A percentile compares a stretch with the other conserved stretches of the same genome.
These are phyloP conservation scores for Thraustotheca clavata DNA, from an alignment of 352 stramenopile genomes.

Conservation along the genomic window DNA sequence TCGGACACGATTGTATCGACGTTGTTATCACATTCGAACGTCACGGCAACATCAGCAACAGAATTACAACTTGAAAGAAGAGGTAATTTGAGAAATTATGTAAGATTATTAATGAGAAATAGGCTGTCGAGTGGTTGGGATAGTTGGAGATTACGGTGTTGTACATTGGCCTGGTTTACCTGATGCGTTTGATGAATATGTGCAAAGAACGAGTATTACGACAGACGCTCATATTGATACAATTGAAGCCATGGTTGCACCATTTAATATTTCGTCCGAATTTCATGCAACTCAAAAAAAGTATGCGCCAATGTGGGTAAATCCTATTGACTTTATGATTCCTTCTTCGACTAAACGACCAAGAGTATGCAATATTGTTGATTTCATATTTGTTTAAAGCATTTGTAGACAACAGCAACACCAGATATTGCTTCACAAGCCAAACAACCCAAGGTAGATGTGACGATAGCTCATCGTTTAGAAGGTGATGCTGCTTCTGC, in stretches of 20 bases:
- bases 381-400: neutral
- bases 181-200: conserved; percentile 16
- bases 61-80: neutral
- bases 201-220: neutral
- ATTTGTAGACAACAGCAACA: neutral
- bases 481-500: conserved; percentile 5
- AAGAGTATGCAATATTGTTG: neutral
- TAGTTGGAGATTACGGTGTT: conserved; percentile 7
- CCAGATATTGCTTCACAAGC: neutral
- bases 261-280: conserved; percentile 8
- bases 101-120: neutral
- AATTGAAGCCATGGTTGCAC: neutral
- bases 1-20: neutral
- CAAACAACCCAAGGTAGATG: conserved; percentile 6
- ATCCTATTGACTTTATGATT: conserved; percentile 6
- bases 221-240: conserved; percentile 1
- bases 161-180: conserved; percentile 16
- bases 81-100: neutral
- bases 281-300: neutral
- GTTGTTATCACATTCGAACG: conserved; percentile 1
- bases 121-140: conserved; percentile 13
- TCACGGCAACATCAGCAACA: neutral
- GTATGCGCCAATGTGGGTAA: conserved; percentile 17
- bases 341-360: neutral
- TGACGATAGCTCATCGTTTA: neutral